Conservation (phyloP, 2,329 filamentous ascomycete species). For the Aspergillus latus region DNA sequence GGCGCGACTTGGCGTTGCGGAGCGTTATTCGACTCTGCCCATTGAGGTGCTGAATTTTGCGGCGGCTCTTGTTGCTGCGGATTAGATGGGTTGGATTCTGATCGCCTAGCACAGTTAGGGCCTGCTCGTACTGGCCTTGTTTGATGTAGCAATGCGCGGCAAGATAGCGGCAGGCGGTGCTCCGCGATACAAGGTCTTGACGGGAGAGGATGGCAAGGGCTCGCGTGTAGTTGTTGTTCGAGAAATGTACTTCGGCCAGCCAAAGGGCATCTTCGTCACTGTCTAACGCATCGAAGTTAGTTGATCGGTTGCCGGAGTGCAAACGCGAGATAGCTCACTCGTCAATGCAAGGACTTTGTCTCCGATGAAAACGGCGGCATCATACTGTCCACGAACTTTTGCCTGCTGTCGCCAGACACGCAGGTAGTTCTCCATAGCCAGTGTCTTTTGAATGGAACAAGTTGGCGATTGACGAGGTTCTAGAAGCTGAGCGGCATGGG, state of each 20-base stretch:
- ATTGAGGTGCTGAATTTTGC: slow-evolving; percentile 70
- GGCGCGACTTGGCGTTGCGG: slow-evolving; percentile 48
- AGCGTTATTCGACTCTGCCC: slow-evolving; percentile 53
- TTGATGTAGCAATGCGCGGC: slow-evolving; percentile 93
- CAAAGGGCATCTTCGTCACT: slow-evolving; percentile 94
- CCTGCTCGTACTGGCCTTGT: slow-evolving; percentile 85
- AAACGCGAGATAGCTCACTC: slow-evolving; percentile 56
- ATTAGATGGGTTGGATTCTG: slow-evolving; percentile 91
- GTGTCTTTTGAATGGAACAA: not conserved
- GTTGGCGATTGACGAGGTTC: not conserved
- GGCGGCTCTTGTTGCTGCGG: slow-evolving; percentile 63
- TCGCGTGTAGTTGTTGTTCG: slow-evolving; percentile 89
- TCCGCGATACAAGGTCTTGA: slow-evolving; percentile 73
- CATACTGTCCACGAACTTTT: slow-evolving; percentile 92
- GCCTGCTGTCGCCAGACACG: slow-evolving; percentile 94
- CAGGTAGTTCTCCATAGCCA: slow-evolving; percentile 83
- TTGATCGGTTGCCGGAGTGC: not conserved
- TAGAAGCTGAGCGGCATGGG: slow-evolving; percentile 4
- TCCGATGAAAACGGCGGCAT: slow-evolving; percentile 93
- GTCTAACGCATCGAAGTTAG: slow-evolving; percentile 53
- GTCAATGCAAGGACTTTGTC: slow-evolving; percentile 96
- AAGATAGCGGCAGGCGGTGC: slow-evolving; percentile 85
- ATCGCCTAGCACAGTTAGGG: slow-evolving; percentile 80
- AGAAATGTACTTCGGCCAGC: slow-evolving; percentile 97
- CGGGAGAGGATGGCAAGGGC: slow-evolving; percentile 82